phyloP scores from a whole-genome alignment of 2,329 filamentous ascomycete genomes.

The Periconia digitata region DNA sequence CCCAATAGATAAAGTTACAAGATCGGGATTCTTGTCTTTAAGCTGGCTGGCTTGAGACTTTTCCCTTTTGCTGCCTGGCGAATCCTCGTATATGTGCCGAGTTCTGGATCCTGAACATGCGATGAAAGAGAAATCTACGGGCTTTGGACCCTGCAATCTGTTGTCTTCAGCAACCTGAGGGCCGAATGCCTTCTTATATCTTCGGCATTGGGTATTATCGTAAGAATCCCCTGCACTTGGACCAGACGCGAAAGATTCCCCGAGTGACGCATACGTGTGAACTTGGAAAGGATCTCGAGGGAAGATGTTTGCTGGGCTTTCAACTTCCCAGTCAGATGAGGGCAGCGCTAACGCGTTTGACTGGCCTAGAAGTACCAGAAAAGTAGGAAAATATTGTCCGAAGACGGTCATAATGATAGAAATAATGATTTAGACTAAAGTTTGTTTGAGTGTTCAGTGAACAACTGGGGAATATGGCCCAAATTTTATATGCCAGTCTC shows the following conservation, averaged over 20 bases:
- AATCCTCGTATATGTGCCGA: slow-evolving; percentile 2
- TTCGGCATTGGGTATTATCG: background rate
- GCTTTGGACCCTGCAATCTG: slow-evolving; percentile 2
- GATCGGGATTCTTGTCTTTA: slow-evolving; percentile 4
- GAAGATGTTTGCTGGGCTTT: background rate
- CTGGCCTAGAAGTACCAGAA: background rate
- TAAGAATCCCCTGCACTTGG: background rate
- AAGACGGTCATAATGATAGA: too few relatives aligned
- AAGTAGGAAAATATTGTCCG: too few relatives aligned
- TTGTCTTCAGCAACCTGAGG: slow-evolving; percentile 3
- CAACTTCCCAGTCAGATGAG: background rate
- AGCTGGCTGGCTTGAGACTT: slow-evolving; percentile 1
- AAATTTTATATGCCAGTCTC: too few relatives aligned
- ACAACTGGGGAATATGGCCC: too few relatives aligned
- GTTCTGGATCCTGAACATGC: slow-evolving; percentile 3
- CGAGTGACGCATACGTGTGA: background rate
- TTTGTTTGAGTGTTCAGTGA: too few relatives aligned
- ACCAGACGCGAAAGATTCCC: background rate
- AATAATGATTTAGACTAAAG: too few relatives aligned
- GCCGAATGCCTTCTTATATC: slow-evolving; percentile 1
- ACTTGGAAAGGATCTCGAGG: slow-evolving; percentile 1
- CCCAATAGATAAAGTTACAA: slow-evolving; percentile 6
- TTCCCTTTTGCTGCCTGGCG: background rate
- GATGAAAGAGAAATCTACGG: slow-evolving; percentile 5
- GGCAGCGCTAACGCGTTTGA: background rate